Percentiles rank a stretch among this genome's conserved stretches.
phyloP scores from a whole-genome alignment of 179 eudicot genomes.

The Actinidia arguta region DNA sequence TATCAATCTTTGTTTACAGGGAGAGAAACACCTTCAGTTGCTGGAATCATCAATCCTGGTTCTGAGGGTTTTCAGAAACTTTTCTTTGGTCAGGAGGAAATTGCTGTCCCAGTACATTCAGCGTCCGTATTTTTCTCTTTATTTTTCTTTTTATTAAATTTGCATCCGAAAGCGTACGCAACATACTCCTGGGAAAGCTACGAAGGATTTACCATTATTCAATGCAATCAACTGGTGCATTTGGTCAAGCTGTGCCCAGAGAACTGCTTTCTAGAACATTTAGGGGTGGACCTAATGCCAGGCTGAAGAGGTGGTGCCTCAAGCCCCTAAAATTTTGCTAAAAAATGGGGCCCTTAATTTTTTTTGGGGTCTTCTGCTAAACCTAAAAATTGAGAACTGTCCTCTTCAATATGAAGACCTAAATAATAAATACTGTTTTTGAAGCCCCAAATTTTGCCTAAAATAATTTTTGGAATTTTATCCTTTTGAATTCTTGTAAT shows the following conservation, averaged over 20 bases:
- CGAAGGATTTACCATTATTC: background rate
- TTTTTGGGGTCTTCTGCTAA: too few species aligned
- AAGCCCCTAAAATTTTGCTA: too few species aligned
- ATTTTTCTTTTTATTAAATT: conserved; percentile 5
- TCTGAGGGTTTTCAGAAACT: conserved; percentile 97
- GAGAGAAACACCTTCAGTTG: conserved; percentile 99
- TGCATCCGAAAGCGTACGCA: background rate
- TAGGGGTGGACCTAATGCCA: too few species aligned
- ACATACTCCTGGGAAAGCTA: background rate
- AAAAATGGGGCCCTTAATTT: too few species aligned
- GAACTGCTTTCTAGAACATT: background rate
- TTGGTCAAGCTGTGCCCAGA: background rate
- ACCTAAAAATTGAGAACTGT: too few species aligned
- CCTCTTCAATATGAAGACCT: too few species aligned
- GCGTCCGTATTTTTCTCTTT: conserved; percentile 53
- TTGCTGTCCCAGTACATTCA: conserved; percentile 98
- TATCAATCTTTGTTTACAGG: conserved; percentile 42
- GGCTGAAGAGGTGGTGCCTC: too few species aligned
- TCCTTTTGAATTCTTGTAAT: too few species aligned
- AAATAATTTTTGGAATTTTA: too few species aligned
- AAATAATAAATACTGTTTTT: too few species aligned
- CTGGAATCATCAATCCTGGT: conserved; percentile 98
- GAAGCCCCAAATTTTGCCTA: too few species aligned
- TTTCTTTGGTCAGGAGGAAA: conserved; percentile 99
- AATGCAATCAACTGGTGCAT: conserved; percentile 1